phyloP scores from a whole-genome alignment of 2,329 filamentous ascomycete genomes.

The Aciculosporium take region DNA sequence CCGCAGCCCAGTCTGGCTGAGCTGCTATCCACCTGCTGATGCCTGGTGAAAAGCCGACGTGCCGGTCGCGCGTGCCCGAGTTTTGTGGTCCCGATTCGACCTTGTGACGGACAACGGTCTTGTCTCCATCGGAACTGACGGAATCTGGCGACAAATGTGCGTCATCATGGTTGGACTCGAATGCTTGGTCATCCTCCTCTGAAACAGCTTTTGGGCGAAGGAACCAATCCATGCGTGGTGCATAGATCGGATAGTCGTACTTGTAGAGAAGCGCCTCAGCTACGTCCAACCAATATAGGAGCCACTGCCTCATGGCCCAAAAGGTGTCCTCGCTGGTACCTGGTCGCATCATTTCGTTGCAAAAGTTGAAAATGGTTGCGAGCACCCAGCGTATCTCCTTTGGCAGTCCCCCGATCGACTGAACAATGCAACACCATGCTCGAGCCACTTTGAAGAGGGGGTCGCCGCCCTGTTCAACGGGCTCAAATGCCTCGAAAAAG shows the following conservation, averaged over 20 bases:
- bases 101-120: constrained; percentile 1
- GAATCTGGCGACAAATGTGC: not conserved
- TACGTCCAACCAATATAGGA: constrained; percentile 16
- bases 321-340: constrained; percentile 7
- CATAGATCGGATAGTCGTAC: constrained; percentile 6
- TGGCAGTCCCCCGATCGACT: constrained; percentile 12
- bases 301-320: constrained; percentile 16
- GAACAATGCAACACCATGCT: constrained; percentile 18
- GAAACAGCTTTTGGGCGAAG: constrained; percentile 6
- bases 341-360: constrained; percentile 14
- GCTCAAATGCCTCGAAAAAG: constrained; percentile 12
- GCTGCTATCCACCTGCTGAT: constrained; percentile 6
- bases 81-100: too few species aligned
- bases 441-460: constrained; percentile 15
- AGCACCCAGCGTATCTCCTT: constrained; percentile 19
- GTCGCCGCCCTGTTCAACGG: constrained; percentile 13
- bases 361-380: constrained; percentile 18
- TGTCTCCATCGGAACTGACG: constrained; percentile 1
- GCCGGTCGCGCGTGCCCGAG: not conserved
- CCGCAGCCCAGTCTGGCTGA: constrained; percentile 1
- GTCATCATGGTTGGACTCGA: not conserved
- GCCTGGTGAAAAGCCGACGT: not conserved
- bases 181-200: not conserved
- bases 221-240: constrained; percentile 16
- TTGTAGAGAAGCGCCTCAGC: constrained; percentile 12